Evolutionary conservation across 2,329 filamentous ascomycete species (phyloP).

Genomic region (Calycina marina): DNA sequence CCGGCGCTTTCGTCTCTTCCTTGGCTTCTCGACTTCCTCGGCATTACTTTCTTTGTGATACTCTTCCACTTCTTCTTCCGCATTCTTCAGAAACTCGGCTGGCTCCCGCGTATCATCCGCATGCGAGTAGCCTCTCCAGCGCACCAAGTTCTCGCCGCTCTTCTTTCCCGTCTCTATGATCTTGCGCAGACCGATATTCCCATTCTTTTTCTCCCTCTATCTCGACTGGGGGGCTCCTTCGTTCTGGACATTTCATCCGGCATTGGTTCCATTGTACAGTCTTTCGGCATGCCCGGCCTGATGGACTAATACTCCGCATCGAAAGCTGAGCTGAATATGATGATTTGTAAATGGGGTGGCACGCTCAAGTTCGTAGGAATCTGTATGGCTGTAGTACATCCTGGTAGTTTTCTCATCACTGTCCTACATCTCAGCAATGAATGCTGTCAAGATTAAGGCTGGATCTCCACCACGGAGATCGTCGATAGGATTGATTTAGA

Average conservation of each 20-base stretch:
- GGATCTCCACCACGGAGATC: conserved; percentile 7
- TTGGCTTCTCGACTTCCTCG: too few relatives aligned
- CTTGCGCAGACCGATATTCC: too few relatives aligned
- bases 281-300: conserved; percentile 7
- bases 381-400: conserved; percentile 11
- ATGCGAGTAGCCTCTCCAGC: too few relatives aligned
- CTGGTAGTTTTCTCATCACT: conserved; percentile 7
- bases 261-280: conserved; percentile 13
- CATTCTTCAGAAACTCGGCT: too few relatives aligned
- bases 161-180: too few relatives aligned
- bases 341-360: conserved; percentile 15
- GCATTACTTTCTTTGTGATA: too few relatives aligned
- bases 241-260: conserved; percentile 11
- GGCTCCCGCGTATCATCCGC: too few relatives aligned
- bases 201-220: too few relatives aligned
- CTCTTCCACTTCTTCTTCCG: too few relatives aligned
- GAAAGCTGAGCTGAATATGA: conserved; percentile 12
- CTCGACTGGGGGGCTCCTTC: too few relatives aligned
- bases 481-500: conserved; percentile 3
- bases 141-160: too few relatives aligned
- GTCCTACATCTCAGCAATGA: neutral
- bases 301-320: conserved; percentile 9
- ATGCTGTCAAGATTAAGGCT: conserved; percentile 4
- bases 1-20: too few relatives aligned
- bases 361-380: conserved; percentile 13